phyloP scores from a whole-genome alignment of 116 monocot species.

The Zostera marina region DNA sequence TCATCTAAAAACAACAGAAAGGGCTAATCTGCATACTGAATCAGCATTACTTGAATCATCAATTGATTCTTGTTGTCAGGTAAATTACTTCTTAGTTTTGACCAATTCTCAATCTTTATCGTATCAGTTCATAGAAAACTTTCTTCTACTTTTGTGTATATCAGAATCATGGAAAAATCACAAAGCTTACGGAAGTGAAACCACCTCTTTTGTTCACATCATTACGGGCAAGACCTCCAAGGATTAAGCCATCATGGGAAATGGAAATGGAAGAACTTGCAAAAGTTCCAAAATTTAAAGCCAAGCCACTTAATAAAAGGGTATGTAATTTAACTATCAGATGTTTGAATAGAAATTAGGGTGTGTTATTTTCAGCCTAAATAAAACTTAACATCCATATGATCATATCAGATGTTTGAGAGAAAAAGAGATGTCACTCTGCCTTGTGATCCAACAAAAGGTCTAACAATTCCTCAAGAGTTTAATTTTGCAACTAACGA shows the following conservation, averaged over 20 bases:
- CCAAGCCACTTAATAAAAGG: slow-evolving; percentile 79
- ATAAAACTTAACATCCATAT: not conserved
- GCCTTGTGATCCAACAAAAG: slow-evolving; percentile 29
- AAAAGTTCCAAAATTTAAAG: slow-evolving; percentile 84
- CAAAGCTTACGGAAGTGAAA: slow-evolving; percentile 45
- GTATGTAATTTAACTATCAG: slow-evolving; percentile 10
- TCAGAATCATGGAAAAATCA: slow-evolving; percentile 8
- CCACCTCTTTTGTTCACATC: slow-evolving; percentile 63
- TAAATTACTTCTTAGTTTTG: slow-evolving; percentile 1
- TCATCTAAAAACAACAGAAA: slow-evolving; percentile 72
- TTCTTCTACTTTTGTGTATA: not conserved
- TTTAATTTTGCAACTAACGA: slow-evolving; percentile 84
- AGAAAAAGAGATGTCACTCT: slow-evolving; percentile 43
- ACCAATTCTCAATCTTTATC: not conserved
- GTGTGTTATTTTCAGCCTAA: not conserved
- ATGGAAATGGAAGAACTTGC: slow-evolving; percentile 63
- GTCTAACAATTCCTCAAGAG: slow-evolving; percentile 65
- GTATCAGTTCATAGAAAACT: not conserved
- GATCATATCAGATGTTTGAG: slow-evolving; percentile 62
- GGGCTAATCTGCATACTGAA: slow-evolving; percentile 52
- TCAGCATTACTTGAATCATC: slow-evolving; percentile 30
- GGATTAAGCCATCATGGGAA: slow-evolving; percentile 69
- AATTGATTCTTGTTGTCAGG: slow-evolving; percentile 25
- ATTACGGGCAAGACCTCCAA: slow-evolving; percentile 51
- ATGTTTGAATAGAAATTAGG: not conserved